Evolutionary conservation across 768 basidiomycete species (phyloP).

Genomic region (Hygrocybe coccinea): DNA sequence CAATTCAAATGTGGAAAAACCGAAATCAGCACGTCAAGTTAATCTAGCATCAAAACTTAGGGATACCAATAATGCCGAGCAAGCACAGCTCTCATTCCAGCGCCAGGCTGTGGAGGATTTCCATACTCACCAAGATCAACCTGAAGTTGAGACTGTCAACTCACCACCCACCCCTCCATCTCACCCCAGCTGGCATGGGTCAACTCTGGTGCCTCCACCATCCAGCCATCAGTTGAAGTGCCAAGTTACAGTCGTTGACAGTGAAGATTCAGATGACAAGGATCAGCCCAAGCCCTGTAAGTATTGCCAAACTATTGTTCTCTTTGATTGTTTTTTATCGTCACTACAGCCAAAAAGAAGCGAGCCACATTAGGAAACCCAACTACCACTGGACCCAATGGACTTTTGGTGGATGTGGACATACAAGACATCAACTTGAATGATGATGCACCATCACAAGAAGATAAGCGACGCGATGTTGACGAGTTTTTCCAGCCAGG

Average conservation of each 20-base stretch:
- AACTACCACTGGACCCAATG: constrained; percentile 7
- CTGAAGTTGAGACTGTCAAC: not conserved
- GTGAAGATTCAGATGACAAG: not conserved
- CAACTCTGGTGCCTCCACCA: not conserved
- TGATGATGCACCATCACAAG: not conserved
- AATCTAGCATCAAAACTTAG: not conserved
- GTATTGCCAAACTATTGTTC: not conserved
- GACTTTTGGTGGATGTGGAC: constrained; percentile 13
- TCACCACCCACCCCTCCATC: not conserved
- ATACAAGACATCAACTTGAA: constrained; percentile 3
- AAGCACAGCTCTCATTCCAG: not conserved
- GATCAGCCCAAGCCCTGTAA: not conserved
- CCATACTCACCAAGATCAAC: not conserved
- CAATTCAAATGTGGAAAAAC: not conserved
- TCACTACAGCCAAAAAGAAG: not conserved
- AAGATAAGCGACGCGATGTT: constrained; percentile 6
- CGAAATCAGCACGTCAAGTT: not conserved
- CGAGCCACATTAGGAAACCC: constrained; percentile 3
- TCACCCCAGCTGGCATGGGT: not conserved
- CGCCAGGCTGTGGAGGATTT: not conserved
- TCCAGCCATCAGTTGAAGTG: not conserved
- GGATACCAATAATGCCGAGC: not conserved
- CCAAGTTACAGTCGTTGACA: too few species aligned
- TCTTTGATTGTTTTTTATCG: not conserved
- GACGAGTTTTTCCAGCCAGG: constrained; percentile 5